Conservation (phyloP, 306 rosid genomes). For the Delonix regia region DNA sequence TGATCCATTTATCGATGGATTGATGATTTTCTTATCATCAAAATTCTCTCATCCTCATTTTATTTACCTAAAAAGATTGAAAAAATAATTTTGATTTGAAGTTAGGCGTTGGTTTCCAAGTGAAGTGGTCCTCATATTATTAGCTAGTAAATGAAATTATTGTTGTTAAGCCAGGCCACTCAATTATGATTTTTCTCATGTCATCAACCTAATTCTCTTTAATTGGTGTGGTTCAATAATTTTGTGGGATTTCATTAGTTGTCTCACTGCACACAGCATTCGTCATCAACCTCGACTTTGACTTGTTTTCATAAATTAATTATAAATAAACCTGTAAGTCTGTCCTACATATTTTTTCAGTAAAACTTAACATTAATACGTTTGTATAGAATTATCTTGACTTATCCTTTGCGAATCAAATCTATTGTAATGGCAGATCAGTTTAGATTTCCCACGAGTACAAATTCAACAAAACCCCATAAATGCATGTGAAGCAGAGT, state of each 20-base stretch:
- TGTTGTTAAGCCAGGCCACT: conserved; percentile 30
- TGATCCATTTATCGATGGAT: not conserved
- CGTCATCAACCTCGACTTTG: conserved; percentile 29
- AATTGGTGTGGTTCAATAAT: conserved; percentile 32
- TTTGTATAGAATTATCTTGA: not conserved
- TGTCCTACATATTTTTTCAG: too few species aligned
- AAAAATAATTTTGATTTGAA: conserved; percentile 15
- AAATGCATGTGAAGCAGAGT: conserved; percentile 31
- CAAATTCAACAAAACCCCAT: conserved; percentile 4
- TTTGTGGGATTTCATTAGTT: conserved; percentile 29
- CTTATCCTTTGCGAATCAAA: not conserved
- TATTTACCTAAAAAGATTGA: not conserved
- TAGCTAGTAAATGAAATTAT: conserved; percentile 36
- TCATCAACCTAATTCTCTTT: conserved; percentile 37
- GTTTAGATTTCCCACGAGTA: conserved; percentile 19
- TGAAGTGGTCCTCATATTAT: conserved; percentile 25
- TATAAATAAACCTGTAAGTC: not conserved
- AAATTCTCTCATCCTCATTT: not conserved
- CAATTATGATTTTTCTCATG: conserved; percentile 35
- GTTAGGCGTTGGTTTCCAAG: conserved; percentile 31
- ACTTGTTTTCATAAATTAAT: not conserved
- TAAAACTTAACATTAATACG: not conserved
- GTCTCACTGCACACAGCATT: not conserved
- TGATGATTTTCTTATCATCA: not conserved
- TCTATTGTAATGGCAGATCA: not conserved